These are phyloP conservation scores for Penicillium sp. DNA, from an alignment of 2,329 filamentous ascomycete genomes.

Conservation along the genomic window DNA sequence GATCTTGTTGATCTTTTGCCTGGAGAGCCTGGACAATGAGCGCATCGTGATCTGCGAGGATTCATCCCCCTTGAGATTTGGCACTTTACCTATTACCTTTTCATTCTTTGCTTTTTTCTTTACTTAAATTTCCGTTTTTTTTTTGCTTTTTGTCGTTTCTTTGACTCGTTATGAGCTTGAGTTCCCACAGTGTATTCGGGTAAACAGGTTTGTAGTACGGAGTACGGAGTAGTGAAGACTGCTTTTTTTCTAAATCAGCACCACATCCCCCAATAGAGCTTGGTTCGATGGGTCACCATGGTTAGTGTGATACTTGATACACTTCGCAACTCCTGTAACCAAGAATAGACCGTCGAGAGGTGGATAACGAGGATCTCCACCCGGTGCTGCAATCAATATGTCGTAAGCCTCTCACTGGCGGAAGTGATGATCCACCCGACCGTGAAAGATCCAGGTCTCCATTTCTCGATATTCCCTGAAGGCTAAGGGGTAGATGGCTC, in stretches of 20 bases:
- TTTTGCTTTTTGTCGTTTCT: neutral
- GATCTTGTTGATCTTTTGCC: slow-evolving; percentile 1
- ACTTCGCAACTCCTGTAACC: slow-evolving; percentile 14
- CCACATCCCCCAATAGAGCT: neutral
- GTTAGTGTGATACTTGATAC: slow-evolving; percentile 14
- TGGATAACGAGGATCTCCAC: slow-evolving; percentile 11
- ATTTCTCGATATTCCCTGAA: slow-evolving; percentile 17
- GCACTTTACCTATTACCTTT: slow-evolving; percentile 2
- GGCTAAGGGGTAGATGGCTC: slow-evolving; percentile 21
- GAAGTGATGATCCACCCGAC: slow-evolving; percentile 16
- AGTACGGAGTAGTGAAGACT: no score
- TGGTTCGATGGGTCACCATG: neutral
- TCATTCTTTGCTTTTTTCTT: slow-evolving; percentile 9
- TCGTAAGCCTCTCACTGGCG: slow-evolving; percentile 12
- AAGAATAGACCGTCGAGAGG: slow-evolving; percentile 16
- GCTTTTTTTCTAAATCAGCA: neutral
- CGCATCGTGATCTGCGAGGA: slow-evolving; percentile 2
- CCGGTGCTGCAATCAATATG: slow-evolving; percentile 14
- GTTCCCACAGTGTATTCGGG: neutral
- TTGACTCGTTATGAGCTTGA: neutral
- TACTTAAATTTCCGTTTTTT: neutral
- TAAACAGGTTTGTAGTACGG: no score
- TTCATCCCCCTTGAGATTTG: neutral
- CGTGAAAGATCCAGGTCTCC: slow-evolving; percentile 15
- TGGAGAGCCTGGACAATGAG: neutral